These are phyloP conservation scores for Neltuma alba DNA, from an alignment of 306 rosid species.

Conservation along the genomic window DNA sequence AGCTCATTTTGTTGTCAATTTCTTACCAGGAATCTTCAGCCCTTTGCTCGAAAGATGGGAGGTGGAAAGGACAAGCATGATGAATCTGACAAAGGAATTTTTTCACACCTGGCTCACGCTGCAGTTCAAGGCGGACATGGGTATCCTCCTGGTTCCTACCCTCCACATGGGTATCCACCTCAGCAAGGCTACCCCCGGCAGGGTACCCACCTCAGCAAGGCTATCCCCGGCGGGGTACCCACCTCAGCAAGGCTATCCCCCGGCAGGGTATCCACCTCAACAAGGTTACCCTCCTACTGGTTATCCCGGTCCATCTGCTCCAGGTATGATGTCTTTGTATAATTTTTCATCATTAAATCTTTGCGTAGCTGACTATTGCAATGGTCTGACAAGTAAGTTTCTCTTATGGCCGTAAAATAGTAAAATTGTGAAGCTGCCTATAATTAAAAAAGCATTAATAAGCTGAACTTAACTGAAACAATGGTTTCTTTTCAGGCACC, in stretches of 20 bases:
- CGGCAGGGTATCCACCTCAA: not conserved
- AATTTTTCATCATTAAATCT: not conserved
- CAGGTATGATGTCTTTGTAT: not conserved
- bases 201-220: not conserved
- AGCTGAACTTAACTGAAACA: not conserved
- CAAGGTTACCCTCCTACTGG: not conserved
- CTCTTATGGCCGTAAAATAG: not conserved
- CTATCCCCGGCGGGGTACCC: not conserved
- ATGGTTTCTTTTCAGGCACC: not conserved
- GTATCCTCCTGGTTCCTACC: not conserved
- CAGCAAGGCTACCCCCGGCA: not conserved
- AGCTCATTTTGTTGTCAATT: not conserved
- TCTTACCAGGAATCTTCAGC: not conserved
- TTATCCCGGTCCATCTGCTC: not conserved
- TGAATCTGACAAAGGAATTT: not conserved
- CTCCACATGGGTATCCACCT: not conserved
- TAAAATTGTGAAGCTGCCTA: not conserved
- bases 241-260: not conserved
- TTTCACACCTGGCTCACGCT: not conserved
- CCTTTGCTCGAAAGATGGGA: not conserved
- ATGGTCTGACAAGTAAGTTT: not conserved
- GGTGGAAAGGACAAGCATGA: slow-evolving; percentile 13
- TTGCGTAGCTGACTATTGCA: not conserved
- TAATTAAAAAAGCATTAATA: not conserved
- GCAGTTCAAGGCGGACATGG: not conserved